Percentiles rank a stretch among this genome's conserved stretches.
phyloP scores from a whole-genome alignment of 2,329 filamentous ascomycete species.

The Ilyonectria mors-panacis region DNA sequence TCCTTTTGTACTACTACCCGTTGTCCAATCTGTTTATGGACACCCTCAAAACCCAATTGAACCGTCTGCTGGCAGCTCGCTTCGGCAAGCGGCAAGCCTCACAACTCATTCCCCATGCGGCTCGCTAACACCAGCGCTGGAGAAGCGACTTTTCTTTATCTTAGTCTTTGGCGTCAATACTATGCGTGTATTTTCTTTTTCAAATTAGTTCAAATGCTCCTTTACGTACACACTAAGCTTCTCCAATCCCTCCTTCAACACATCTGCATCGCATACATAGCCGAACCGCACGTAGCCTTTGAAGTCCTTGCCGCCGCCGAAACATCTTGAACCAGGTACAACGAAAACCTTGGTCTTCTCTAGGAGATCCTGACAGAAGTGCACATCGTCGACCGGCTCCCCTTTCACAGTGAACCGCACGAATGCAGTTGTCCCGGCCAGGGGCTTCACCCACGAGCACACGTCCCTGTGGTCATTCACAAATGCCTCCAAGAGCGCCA shows the following conservation, averaged over 20 bases:
- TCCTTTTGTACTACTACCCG: constrained; percentile 1
- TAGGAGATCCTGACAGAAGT: constrained; percentile 15
- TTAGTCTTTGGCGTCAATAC: not conserved
- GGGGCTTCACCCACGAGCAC: constrained; percentile 27
- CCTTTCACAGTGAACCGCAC: constrained; percentile 11
- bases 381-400: constrained; percentile 13
- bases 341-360: constrained; percentile 20
- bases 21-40: constrained; percentile 1
- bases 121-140: not conserved
- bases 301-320: constrained; percentile 25
- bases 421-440: constrained; percentile 24
- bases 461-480: constrained; percentile 14
- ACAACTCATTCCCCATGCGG: no score
- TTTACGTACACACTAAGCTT: constrained; percentile 34
- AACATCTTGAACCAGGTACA: constrained; percentile 21
- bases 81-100: not conserved
- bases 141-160: not conserved
- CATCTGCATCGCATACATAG: constrained; percentile 18
- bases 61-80: not conserved
- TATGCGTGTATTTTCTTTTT: not conserved
- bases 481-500: constrained; percentile 7
- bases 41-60: not conserved
- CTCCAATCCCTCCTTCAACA: constrained; percentile 14
- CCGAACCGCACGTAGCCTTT: constrained; percentile 23
- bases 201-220: constrained; percentile 3